These are phyloP conservation scores for Chamaenerion angustifolium DNA, from an alignment of 345 rosid genomes.

Conservation along the genomic window DNA sequence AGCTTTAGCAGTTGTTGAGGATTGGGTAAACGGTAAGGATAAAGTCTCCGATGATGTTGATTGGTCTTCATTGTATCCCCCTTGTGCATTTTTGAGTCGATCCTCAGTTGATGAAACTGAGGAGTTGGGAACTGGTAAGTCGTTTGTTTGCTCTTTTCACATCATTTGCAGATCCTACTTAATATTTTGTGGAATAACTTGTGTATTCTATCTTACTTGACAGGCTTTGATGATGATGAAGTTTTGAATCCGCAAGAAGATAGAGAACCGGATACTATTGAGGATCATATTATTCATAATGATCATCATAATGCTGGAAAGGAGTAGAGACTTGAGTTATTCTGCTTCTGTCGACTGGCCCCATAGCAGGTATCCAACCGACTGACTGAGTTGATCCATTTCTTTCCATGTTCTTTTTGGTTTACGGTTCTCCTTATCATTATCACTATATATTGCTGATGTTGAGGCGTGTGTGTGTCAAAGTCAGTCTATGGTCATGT, in stretches of 20 bases:
- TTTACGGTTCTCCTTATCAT: too few species aligned
- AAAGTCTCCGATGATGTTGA: conserved; percentile 20
- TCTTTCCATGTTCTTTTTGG: too few species aligned
- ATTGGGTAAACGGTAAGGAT: conserved; percentile 58
- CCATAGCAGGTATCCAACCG: not conserved
- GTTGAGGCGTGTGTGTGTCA: too few species aligned
- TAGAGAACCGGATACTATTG: conserved; percentile 27
- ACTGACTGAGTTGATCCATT: too few species aligned
- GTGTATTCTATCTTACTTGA: conserved; percentile 12
- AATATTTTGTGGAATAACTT: not conserved
- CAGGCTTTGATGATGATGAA: conserved; percentile 77
- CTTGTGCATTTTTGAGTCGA: conserved; percentile 23
- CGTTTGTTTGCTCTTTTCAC: conserved; percentile 5
- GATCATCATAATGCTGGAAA: conserved; percentile 2
- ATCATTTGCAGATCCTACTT: not conserved
- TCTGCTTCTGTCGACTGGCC: not conserved
- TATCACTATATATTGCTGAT: too few species aligned
- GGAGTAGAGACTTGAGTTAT: not conserved
- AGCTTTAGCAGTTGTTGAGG: conserved; percentile 49
- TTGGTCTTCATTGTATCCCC: conserved; percentile 57
- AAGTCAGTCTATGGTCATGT: too few species aligned
- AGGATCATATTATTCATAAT: too few species aligned
- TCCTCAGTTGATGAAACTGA: conserved; percentile 41
- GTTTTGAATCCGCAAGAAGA: conserved; percentile 40
- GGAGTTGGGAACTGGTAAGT: conserved; percentile 57